A percentile compares a stretch with the other conserved stretches of the same genome.
Conservation (phyloP, 1,139 yeast genomes). For the Geotrichum candidum region DNA sequence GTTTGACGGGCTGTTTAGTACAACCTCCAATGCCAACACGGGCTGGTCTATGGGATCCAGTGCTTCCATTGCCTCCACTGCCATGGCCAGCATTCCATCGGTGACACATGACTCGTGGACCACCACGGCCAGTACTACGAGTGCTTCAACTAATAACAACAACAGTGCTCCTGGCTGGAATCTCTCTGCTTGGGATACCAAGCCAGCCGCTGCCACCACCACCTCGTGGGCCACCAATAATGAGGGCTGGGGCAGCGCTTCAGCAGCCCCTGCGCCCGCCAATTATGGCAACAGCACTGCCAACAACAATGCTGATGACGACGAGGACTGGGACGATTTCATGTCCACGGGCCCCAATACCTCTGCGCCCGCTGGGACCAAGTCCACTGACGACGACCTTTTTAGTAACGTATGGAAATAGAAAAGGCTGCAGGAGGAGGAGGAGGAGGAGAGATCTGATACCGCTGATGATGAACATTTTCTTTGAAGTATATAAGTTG, state of each 20-base stretch:
- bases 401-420: conserved; percentile 62
- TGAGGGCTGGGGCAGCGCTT: not conserved
- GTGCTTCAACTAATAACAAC: not conserved
- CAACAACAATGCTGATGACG: not conserved
- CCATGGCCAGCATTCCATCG: not conserved
- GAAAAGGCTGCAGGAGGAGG: not conserved
- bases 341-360: conserved; percentile 19
- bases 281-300: not conserved
- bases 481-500: too few relatives aligned
- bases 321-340: conserved; percentile 25
- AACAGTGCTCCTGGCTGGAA: not conserved
- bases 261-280: not conserved
- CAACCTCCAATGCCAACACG: not conserved
- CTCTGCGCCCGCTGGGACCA: conserved; percentile 11
- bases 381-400: conserved; percentile 50
- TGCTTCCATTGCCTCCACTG: not conserved
- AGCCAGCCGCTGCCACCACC: not conserved
- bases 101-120: not conserved
- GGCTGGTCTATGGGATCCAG: not conserved
- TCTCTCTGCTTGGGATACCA: not conserved
- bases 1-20: not conserved
- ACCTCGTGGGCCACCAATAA: not conserved
- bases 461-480: too few relatives aligned
- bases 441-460: too few relatives aligned
- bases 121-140: not conserved